Evolutionary conservation across 495 filamentous ascomycete genomes (phyloP).

Genomic region (Penicillium paradoxum): DNA sequence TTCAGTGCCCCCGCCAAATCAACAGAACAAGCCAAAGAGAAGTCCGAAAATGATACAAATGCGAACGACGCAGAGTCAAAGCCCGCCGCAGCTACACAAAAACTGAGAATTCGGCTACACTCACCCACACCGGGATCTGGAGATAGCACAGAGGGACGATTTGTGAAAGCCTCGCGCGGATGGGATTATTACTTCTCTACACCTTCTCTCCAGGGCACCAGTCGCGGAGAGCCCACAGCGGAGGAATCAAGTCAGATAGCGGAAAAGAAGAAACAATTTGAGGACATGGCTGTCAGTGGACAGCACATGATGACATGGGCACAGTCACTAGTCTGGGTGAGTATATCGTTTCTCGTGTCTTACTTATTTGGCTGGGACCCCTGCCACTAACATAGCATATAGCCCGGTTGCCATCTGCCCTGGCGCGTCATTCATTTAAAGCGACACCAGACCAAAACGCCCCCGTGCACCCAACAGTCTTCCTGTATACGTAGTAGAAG

Average conservation of each 20-base stretch:
- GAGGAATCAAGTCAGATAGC: slow-evolving; percentile 8
- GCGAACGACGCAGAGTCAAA: not conserved
- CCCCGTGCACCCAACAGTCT: slow-evolving; percentile 21
- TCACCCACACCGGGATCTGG: slow-evolving; percentile 34
- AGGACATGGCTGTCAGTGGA: slow-evolving; percentile 40
- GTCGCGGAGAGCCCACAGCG: not conserved
- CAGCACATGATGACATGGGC: slow-evolving; percentile 34
- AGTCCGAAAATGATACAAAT: not conserved
- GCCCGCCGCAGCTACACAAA: slow-evolving; percentile 21
- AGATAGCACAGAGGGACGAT: slow-evolving; percentile 29
- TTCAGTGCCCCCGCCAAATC: slow-evolving; percentile 34
- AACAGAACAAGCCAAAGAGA: slow-evolving; percentile 2
- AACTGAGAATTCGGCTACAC: slow-evolving; percentile 38
- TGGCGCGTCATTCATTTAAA: slow-evolving; percentile 43
- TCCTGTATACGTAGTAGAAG: slow-evolving; percentile 25
- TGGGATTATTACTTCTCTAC: slow-evolving; percentile 43
- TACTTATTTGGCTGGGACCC: not conserved
- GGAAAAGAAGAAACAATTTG: slow-evolving; percentile 31
- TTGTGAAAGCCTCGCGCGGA: slow-evolving; percentile 42
- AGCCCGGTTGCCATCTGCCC: slow-evolving; percentile 42
- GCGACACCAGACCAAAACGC: slow-evolving; percentile 35
- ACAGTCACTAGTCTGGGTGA: slow-evolving; percentile 35
- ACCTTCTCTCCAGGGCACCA: slow-evolving; percentile 23
- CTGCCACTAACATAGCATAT: not conserved
- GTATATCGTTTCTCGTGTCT: slow-evolving; percentile 3